Conservation (phyloP, 2,329 filamentous ascomycete genomes). For the Fusarium verticillioides region DNA sequence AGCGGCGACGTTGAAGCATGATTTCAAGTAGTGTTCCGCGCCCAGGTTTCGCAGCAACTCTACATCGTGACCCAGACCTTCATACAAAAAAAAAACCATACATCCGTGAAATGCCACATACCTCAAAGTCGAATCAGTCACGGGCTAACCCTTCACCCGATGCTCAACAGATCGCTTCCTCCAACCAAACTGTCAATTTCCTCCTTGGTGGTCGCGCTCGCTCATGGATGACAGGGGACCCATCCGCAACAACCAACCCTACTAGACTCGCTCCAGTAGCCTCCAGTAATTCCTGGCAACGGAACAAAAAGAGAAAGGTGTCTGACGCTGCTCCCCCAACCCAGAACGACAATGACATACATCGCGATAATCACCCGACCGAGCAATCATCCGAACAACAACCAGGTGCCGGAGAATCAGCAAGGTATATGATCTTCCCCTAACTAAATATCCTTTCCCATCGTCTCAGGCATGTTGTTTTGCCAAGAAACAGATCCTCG, state of each 20-base stretch:
- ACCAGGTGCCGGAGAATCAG: conserved; percentile 12
- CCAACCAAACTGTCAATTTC: conserved; percentile 55
- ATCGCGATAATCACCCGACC: conserved; percentile 8
- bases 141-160: conserved; percentile 28
- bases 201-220: conserved; percentile 52
- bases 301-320: conserved; percentile 27
- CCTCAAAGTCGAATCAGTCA: conserved; percentile 27
- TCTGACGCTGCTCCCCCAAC: conserved; percentile 12
- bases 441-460: neutral
- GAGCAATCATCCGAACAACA: conserved; percentile 20
- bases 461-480: neutral
- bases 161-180: conserved; percentile 49
- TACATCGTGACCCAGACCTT: conserved; percentile 10
- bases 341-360: conserved; percentile 24
- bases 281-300: conserved; percentile 36
- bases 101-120: conserved; percentile 42
- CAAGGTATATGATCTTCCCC: conserved; percentile 17
- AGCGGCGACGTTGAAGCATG: conserved; percentile 44
- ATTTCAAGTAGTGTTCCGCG: conserved; percentile 24
- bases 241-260: conserved; percentile 13
- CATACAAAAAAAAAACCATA: conserved; percentile 6
- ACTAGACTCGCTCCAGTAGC: conserved; percentile 18
- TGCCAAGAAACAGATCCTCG: neutral
- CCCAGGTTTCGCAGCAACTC: neutral
- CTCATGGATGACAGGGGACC: conserved; percentile 44